Base-by-base conservation (phyloP, 2,329 filamentous ascomycete genomes). In the Dactylellina sp. region DNA sequence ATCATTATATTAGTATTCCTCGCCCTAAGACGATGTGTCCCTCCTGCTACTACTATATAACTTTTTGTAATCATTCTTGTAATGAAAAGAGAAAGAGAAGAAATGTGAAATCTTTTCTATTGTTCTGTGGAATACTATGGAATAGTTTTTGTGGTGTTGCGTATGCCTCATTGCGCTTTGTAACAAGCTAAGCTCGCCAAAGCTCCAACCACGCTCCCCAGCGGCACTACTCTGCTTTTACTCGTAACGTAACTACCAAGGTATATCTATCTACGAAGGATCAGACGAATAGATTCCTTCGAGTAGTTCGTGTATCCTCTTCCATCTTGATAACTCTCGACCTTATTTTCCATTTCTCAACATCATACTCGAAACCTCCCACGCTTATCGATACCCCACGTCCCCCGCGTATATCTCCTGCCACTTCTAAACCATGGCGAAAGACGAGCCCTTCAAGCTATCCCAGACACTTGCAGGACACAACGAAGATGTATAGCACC, bases 391-490 rank as follows among this genome's bases (percentile, higher is more conserved):
- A 71, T 71, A 71, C 22, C 37, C 44, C 25, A 53, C 55, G 32
- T 47, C 25, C 25, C 12, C 9, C 18, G 5, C 18, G 40, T 24
- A n/a, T 40, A 46, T 25, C 44, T 32, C 39, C 49, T 37, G 46
- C 62, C 2, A 55, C 63, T 37, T 40, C 40, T 39, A 55, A 66
- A 77, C 77, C 78, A 93, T 94, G 90, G 84, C 86, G 82, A 89
- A 93, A 25, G 71, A 70, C 57, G 18, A 4, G 16, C 62, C 71
- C 81, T 98, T 92, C 86, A 97, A 94, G 86, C 88, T 99, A 80
- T 96, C 95, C 75, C 93, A 94, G 78, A 91, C 92, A 80, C 86
- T 99, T 77, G 84, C 89, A 78, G 94, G 92, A 79, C 95, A 99
- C 81, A 91, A 95, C 81, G 90, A 95, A 81, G 95, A 99, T 88